Evolutionary conservation across 2,329 filamentous ascomycete species (phyloP), one percentile per base, ranked within the genome.

Genomic region (Triangularia verruculosa): DNA sequence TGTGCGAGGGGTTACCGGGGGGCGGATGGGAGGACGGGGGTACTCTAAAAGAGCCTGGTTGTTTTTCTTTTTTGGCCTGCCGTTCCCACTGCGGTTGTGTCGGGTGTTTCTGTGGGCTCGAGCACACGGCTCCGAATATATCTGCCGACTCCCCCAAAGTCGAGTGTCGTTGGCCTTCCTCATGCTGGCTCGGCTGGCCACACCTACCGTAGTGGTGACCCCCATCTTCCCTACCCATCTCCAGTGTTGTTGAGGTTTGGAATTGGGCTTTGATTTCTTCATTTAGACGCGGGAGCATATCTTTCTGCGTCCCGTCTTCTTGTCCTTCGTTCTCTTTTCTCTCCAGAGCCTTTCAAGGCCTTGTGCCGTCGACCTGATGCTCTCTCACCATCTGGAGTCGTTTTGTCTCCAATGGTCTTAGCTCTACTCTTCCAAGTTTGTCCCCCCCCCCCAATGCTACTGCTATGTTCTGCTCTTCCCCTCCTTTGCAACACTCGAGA

Each of bases 81-180:
- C 47, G 47, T 52, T 52, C 17, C 51, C 22, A 54, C 51, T 54
- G 51, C 51, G 43, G 53, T 61, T 56, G 13, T 24, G 54, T 28
- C 39, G 39, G 52, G 57, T 57, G 28, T 61, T 55, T 15, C 57
- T 25, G 20, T 56, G 62, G 51, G 68, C 63, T 68, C 64, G 67
- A 69, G 68, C 68, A 65, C 67, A 64, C 61, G 34, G 59, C 30
- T 61, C 51, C 61, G 61, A 64, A 60, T 67, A 69, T 68, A 68
- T 67, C 59, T 69, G 65, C 65, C 68, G 67, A 61, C 56, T 61
- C 57, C 17, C 61, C 63, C 66, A 58, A 54, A 24, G 30, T 54
- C n/a, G 17, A 27, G 39, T 59, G 61, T 56, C 61, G 43, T 63
- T 58, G 61, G 59, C 57, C 34, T 63, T 59, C 62, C 51, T 61